phyloP scores from a whole-genome alignment of 2,329 filamentous ascomycete genomes.

The Botrytis paeoniae region DNA sequence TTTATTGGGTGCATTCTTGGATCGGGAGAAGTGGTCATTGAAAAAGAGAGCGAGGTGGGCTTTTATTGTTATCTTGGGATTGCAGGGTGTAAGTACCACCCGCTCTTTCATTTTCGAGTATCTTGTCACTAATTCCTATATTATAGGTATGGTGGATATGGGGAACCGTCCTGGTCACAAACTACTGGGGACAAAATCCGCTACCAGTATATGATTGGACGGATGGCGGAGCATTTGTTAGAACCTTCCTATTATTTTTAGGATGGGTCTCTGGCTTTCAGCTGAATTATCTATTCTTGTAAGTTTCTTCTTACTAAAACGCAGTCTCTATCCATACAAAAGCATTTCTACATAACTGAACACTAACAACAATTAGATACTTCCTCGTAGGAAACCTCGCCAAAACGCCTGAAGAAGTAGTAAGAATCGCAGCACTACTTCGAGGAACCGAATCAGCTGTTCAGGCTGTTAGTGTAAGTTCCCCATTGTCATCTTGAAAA shows the following conservation, averaged over 20 bases:
- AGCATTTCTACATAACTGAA: neutral
- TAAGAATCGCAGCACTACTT: slow-evolving; percentile 65
- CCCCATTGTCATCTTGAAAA: neutral
- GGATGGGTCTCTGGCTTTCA: slow-evolving; percentile 68
- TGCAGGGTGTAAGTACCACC: slow-evolving; percentile 52
- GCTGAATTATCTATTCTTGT: slow-evolving; percentile 70
- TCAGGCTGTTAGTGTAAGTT: slow-evolving; percentile 61
- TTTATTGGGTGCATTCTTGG: slow-evolving; percentile 49
- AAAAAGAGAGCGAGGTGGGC: slow-evolving; percentile 33
- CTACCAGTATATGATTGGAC: slow-evolving; percentile 64
- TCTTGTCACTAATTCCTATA: neutral
- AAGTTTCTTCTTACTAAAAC: slow-evolving; percentile 32
- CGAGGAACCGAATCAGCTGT: slow-evolving; percentile 70
- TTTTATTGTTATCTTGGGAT: slow-evolving; percentile 32
- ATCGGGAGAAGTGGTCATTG: slow-evolving; percentile 26
- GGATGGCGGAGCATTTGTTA: slow-evolving; percentile 56
- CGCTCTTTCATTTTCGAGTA: neutral
- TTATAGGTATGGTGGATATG: slow-evolving; percentile 62
- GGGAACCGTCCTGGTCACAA: slow-evolving; percentile 62
- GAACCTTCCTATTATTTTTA: slow-evolving; percentile 64
- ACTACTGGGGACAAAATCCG: slow-evolving; percentile 51
- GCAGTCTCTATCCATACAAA: neutral
- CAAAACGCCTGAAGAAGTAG: slow-evolving; percentile 57
- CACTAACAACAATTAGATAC: slow-evolving; percentile 46
- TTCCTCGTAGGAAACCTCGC: slow-evolving; percentile 69